Conservation (phyloP, 495 filamentous ascomycete genomes). For the Penicillium alfredii region DNA sequence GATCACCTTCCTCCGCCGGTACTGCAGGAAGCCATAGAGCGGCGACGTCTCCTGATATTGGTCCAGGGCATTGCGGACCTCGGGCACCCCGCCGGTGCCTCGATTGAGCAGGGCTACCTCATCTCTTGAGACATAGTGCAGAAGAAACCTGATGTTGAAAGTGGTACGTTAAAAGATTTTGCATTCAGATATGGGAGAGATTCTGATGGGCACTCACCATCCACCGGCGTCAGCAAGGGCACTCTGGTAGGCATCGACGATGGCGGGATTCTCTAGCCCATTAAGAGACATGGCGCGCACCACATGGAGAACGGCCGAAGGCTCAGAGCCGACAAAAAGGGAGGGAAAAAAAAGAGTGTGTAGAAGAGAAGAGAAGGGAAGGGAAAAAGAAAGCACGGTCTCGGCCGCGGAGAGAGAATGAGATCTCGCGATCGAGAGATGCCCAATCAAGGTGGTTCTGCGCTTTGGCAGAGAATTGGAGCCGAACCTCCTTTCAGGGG, state of each 20-base stretch:
- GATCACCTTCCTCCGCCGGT: constrained; percentile 82
- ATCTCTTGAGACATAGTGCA: constrained; percentile 87
- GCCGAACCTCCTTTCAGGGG: neutral
- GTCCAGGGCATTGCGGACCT: constrained; percentile 71
- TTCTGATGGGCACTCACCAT: constrained; percentile 68
- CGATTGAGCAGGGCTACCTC: constrained; percentile 72
- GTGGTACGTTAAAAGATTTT: constrained; percentile 9
- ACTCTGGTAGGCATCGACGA: constrained; percentile 79
- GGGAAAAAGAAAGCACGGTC: neutral
- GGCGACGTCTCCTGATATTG: constrained; percentile 78
- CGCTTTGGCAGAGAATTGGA: no score
- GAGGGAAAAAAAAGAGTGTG: constrained; percentile 10
- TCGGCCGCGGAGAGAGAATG: no score
- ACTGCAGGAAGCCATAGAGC: constrained; percentile 85
- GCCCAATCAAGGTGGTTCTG: no score
- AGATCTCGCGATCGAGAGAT: no score
- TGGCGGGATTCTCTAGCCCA: constrained; percentile 76
- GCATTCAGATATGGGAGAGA: no score
- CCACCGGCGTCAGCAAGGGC: constrained; percentile 80
- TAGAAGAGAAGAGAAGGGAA: neutral
- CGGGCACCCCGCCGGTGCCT: constrained; percentile 78
- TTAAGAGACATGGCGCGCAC: constrained; percentile 83
- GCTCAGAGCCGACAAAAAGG: constrained; percentile 5
- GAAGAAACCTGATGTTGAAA: constrained; percentile 66
- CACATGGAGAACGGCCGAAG: constrained; percentile 29